These are phyloP conservation scores for Penicillium decumbens DNA, from an alignment of 2,329 filamentous ascomycete species.

Conservation along the genomic window DNA sequence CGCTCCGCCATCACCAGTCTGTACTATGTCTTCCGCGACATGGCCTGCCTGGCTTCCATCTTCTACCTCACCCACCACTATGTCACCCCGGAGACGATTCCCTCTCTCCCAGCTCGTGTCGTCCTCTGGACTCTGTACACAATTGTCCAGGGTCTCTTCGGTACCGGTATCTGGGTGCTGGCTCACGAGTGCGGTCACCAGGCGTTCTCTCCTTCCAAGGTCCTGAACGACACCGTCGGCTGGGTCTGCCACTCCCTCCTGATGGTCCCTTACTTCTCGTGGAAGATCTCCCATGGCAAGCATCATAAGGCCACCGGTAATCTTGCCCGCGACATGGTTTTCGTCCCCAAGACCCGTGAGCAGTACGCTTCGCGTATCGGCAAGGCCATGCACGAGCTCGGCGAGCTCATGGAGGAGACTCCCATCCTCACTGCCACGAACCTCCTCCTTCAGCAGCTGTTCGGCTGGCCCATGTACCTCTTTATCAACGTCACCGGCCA, in stretches of 20 bases:
- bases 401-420: constrained; percentile 90
- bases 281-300: constrained; percentile 99
- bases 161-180: constrained; percentile 90
- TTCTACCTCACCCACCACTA: constrained; percentile 88
- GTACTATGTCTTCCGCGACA: constrained; percentile 78
- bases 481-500: constrained; percentile 91
- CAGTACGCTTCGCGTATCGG: constrained; percentile 72
- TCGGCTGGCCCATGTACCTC: constrained; percentile 92
- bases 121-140: constrained; percentile 66
- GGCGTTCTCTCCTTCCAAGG: constrained; percentile 88
- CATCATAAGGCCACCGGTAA: constrained; percentile 99
- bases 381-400: constrained; percentile 70
- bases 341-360: constrained; percentile 86
- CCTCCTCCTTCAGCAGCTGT: constrained; percentile 78
- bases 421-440: constrained; percentile 72
- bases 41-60: constrained; percentile 65
- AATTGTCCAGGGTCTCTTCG: constrained; percentile 84
- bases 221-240: constrained; percentile 84
- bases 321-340: constrained; percentile 98
- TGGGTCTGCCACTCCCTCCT: constrained; percentile 86
- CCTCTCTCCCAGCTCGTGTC: constrained; percentile 62
- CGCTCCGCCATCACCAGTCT: constrained; percentile 72
- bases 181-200: constrained; percentile 98
- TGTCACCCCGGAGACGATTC: constrained; percentile 77
- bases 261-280: constrained; percentile 95